Evolutionary conservation across 2,329 filamentous ascomycete genomes (phyloP).

Genomic region (Exophiala viscosa): DNA sequence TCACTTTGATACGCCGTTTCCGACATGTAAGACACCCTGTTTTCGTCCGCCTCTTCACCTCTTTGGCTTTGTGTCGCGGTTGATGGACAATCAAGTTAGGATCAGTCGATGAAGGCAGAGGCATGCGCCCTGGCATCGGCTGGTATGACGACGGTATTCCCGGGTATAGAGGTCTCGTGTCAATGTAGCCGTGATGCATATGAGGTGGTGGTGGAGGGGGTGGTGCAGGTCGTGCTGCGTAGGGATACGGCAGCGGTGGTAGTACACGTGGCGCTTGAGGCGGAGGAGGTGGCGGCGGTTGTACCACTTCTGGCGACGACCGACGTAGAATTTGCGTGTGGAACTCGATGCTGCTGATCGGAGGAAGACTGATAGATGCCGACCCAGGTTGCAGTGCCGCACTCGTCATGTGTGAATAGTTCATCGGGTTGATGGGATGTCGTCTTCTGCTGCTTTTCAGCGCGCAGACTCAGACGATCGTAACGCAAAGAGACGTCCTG

Average conservation of each 20-base stretch:
- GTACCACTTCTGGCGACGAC: conserved; percentile 26
- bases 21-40: conserved; percentile 66
- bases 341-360: conserved; percentile 30
- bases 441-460: conserved; percentile 18
- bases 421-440: conserved; percentile 18
- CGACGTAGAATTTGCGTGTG: conserved; percentile 22
- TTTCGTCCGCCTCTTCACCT: conserved; percentile 72
- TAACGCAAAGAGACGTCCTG: neutral
- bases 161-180: conserved; percentile 25
- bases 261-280: conserved; percentile 25
- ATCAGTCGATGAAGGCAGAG: conserved; percentile 26
- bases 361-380: conserved; percentile 28
- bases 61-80: conserved; percentile 57
- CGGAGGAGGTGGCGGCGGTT: conserved; percentile 27
- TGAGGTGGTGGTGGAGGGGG: conserved; percentile 22
- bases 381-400: conserved; percentile 24
- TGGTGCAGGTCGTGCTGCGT: conserved; percentile 22
- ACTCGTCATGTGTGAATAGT: conserved; percentile 25
- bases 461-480: conserved; percentile 8
- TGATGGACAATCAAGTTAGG: conserved; percentile 26
- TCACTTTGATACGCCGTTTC: conserved; percentile 70
- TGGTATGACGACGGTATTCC: conserved; percentile 24
- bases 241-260: conserved; percentile 28
- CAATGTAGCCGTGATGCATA: conserved; percentile 22
- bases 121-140: conserved; percentile 22